Evolutionary conservation across 768 basidiomycete species (phyloP).

Genomic region (Basidioascus undulatus): DNA sequence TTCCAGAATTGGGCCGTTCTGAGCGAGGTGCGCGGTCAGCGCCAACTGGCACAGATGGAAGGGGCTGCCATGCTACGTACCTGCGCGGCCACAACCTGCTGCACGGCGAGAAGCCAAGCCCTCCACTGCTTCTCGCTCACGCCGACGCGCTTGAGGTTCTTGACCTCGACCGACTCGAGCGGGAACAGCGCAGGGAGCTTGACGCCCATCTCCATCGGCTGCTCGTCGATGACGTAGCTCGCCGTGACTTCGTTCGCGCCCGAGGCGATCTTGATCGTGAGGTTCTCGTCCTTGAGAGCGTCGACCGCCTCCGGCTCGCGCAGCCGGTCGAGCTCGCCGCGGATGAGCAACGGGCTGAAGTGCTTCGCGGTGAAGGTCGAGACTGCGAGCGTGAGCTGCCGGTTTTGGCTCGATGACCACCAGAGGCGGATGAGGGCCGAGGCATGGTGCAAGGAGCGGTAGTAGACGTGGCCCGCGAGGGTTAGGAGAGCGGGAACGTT

Average conservation of each 20-base stretch:
- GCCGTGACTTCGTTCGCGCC: slow-evolving; percentile 60
- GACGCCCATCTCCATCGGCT: slow-evolving; percentile 67
- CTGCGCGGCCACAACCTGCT: slow-evolving; percentile 69
- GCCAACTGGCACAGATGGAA: background rate
- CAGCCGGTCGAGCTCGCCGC: slow-evolving; percentile 52
- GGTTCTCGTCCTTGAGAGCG: slow-evolving; percentile 37
- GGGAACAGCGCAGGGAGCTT: slow-evolving; percentile 80
- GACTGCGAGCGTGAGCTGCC: slow-evolving; percentile 54
- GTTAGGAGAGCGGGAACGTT: slow-evolving; percentile 34
- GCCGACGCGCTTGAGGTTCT: slow-evolving; percentile 57
- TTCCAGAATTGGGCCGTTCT: slow-evolving; percentile 81
- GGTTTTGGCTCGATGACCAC: slow-evolving; percentile 71
- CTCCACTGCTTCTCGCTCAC: slow-evolving; percentile 78
- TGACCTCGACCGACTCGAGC: slow-evolving; percentile 62
- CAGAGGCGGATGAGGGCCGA: slow-evolving; percentile 68
- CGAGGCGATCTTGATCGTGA: slow-evolving; percentile 50
- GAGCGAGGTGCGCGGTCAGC: slow-evolving; percentile 1
- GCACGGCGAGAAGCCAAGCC: slow-evolving; percentile 76
- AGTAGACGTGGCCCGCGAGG: slow-evolving; percentile 67
- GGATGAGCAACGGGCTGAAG: slow-evolving; percentile 75
- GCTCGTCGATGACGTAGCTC: slow-evolving; percentile 73
- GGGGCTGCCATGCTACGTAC: slow-evolving; percentile 24
- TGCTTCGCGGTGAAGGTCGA: slow-evolving; percentile 52
- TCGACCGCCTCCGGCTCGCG: slow-evolving; percentile 20
- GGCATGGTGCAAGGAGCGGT: slow-evolving; percentile 55